Base-by-base conservation (phyloP, 2,329 filamentous ascomycete species). In the Arthroderma uncinatum region DNA sequence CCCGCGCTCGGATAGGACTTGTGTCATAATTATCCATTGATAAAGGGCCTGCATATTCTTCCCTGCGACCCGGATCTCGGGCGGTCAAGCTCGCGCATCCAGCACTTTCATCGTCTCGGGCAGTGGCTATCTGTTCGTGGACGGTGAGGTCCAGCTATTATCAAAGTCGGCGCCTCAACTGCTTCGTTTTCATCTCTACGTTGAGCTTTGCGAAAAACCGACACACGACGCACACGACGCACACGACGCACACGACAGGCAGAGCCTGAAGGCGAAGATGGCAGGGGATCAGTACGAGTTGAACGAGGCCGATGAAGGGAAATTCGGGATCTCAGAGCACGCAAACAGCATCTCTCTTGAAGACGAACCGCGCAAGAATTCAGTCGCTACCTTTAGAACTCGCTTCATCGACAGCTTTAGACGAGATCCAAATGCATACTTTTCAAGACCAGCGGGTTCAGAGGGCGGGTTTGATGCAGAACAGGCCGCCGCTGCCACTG, bases 391-490 rank as follows among this genome's bases (percentile, higher is more conserved):
- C n/a, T 53, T 53, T n/a, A 25, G 56, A 8, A 53, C 47, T 16
- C 65, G 66, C 40, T 54, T 68, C 44, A 56, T 63, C 34, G 64
- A 68, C 40, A 63, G 63, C 57, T 68, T 68, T 59, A 62, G 62
- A 42, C 63, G 66, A 34, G 65, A 68, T 59, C 62, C 65, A n/a
- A 61, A 64, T 44, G 65, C 65, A 5, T 61, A 58, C 39, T 60
- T 62, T 9, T 62, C 62, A 3, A 56, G 62, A 58, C 62, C 62
- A n/a, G 54, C 59, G 3, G 48, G 56, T 36, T 53, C 53, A 34
- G 60, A 59, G 12, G 33, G 47, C 12, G 58, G 60, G 12, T 67
- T 63, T 54, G 66, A 68, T 62, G 60, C 61, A 36, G 65, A 67
- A 36, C 61, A 61, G 21, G 66, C 66, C 1, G 64, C 63, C 4